Base-by-base conservation (phyloP, 2,329 filamentous ascomycete genomes). In the Albophoma yamanashiensis region DNA sequence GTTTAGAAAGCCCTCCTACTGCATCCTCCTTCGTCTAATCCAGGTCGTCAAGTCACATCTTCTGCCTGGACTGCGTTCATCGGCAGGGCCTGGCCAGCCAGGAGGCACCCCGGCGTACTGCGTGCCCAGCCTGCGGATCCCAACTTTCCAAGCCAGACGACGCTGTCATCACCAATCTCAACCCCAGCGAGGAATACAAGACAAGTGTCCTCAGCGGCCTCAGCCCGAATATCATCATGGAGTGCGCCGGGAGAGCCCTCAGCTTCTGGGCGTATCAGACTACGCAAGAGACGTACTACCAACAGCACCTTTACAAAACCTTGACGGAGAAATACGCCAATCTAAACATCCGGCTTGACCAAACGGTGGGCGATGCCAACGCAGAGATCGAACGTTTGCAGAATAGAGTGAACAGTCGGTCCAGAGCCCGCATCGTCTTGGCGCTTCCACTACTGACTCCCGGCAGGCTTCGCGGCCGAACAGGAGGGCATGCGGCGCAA, bases 231-330 rank as follows among this genome's bases (percentile, higher is more conserved):
- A 80, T 87, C 38, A 89, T 97, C 64, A 91, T 96, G 82, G 92
- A 96, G 67, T 95, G 91, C 72, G 89, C 91, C 27, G 86, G 88
- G 6, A 82, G 89, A 65, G 91, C 88, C 1, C 73, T 96, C 64
- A 84, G 82, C 39, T 96, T 96, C 70, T 96, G 91, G 88, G 87
- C 85, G 38, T 96, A 96, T 67, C 92, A 96, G 70, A 86, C 87
- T 25, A 86, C 86, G 3, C 89, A 94, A 67, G 89, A 96, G 73
- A 89, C 95, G n/a, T 67, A 62, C 62, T 96, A 92, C 67, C 89
- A 96, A 69, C 87, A 91, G 66, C 86, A 88, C 65, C 75, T 91
- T 1, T 85, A 84, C 52, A 91, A 87, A 67, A 86, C 81, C 12
- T 74, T 95, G 62, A 85, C 83, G 0, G 88, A 91, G 14, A 92